Evolutionary conservation across 129 eudicot species (phyloP).

Genomic region (Flaveria ramosissima): DNA sequence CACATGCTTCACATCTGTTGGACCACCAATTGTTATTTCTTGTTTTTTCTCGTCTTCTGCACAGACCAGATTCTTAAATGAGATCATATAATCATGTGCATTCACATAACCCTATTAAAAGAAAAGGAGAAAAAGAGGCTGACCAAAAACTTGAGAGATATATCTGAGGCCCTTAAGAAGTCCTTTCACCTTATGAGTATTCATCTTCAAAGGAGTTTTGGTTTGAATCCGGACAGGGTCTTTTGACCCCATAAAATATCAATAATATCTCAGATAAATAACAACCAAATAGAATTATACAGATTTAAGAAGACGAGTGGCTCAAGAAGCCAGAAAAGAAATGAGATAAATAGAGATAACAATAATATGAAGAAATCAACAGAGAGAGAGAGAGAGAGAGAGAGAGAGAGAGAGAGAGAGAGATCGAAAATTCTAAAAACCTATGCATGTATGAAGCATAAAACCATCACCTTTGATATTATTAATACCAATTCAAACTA

Average conservation of each 20-base stretch:
- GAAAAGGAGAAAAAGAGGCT: not conserved
- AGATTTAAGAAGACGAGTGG: not conserved
- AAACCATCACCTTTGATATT: conserved; percentile 18
- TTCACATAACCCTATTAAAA: not conserved
- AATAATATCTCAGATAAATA: not conserved
- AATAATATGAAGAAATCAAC: conserved; percentile 10
- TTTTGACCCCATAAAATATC: conserved; percentile 33
- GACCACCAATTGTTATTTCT: conserved; percentile 63
- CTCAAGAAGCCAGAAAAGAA: not conserved
- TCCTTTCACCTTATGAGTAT: conserved; percentile 48
- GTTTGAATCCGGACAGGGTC: conserved; percentile 23
- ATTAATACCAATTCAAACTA: conserved; percentile 24
- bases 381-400: conserved; percentile 14
- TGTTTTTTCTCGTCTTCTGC: conserved; percentile 47
- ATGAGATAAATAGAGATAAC: not conserved
- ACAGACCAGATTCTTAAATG: not conserved
- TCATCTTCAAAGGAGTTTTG: conserved; percentile 21
- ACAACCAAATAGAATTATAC: not conserved
- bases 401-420: conserved; percentile 17
- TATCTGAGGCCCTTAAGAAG: conserved; percentile 54
- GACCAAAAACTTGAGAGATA: conserved; percentile 57
- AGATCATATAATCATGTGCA: not conserved
- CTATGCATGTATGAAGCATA: conserved; percentile 27
- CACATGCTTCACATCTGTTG: conserved; percentile 72
- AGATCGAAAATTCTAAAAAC: conserved; percentile 8